Conservation (phyloP, 768 basidiomycete species). For the Panaeolus papilionaceus region DNA sequence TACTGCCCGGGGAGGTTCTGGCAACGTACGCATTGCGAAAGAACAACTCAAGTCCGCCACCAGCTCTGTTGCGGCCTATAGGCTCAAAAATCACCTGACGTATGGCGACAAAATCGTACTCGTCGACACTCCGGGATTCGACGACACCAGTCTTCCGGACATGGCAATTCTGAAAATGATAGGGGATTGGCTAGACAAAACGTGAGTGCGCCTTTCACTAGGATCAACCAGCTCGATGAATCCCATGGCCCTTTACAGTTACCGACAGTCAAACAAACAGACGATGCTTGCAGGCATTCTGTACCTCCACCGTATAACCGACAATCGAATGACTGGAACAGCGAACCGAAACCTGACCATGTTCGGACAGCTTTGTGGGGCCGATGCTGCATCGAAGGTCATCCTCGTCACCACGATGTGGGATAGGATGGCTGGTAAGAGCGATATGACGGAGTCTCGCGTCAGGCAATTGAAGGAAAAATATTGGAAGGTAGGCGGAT, state of each 20-base stretch:
- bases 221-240: not conserved
- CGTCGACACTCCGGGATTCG: slow-evolving; percentile 44
- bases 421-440: slow-evolving; percentile 32
- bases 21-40: slow-evolving; percentile 19
- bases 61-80: slow-evolving; percentile 37
- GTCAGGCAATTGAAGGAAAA: slow-evolving; percentile 29
- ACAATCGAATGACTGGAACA: slow-evolving; percentile 42
- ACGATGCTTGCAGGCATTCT: slow-evolving; percentile 39
- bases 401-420: slow-evolving; percentile 46
- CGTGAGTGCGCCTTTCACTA: slow-evolving; percentile 22
- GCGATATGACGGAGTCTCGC: not conserved
- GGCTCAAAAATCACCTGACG: slow-evolving; percentile 29
- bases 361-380: slow-evolving; percentile 37
- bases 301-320: slow-evolving; percentile 47
- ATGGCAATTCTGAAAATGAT: slow-evolving; percentile 45
- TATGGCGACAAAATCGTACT: slow-evolving; percentile 39
- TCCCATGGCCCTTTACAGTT: slow-evolving; percentile 24
- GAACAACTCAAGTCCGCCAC: slow-evolving; percentile 44
- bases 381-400: slow-evolving; percentile 35
- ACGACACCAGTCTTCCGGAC: slow-evolving; percentile 42
- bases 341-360: slow-evolving; percentile 39
- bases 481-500: slow-evolving; percentile 36
- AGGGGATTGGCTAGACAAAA: slow-evolving; percentile 33
- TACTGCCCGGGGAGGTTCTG: not conserved
- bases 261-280: slow-evolving; percentile 22